These are phyloP conservation scores for Ailanthus altissimus DNA, from an alignment of 345 rosid species.

Conservation along the genomic window DNA sequence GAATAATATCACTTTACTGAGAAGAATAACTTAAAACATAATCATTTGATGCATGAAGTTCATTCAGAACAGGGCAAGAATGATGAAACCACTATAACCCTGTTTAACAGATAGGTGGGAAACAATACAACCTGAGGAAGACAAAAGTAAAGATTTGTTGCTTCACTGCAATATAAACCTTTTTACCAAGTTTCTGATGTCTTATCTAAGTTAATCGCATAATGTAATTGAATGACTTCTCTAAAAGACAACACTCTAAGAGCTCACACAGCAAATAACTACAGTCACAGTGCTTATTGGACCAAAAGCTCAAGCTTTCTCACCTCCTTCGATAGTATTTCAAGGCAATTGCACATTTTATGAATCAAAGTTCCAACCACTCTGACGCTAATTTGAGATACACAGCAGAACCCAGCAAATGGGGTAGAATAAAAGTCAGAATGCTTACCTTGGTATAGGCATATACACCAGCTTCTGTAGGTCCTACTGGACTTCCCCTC, in stretches of 20 bases:
- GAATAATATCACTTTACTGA: no score
- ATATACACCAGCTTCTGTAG: conserved; percentile 87
- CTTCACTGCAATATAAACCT: no score
- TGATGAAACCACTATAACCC: no score
- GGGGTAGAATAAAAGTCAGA: background rate
- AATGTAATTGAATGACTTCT: no score
- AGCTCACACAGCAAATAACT: background rate
- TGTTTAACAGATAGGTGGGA: no score
- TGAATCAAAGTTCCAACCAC: background rate
- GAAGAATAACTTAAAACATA: background rate
- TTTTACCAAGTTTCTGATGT: no score
- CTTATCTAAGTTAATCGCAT: no score
- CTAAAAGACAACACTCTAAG: background rate
- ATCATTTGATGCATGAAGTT: background rate
- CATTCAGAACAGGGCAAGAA: no score
- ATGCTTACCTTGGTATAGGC: conserved; percentile 79
- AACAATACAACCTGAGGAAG: no score
- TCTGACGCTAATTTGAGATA: background rate
- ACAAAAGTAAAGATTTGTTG: no score
- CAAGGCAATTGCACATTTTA: background rate
- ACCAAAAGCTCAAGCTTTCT: background rate
- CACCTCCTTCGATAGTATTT: background rate
- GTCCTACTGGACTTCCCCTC: conserved; percentile 88
- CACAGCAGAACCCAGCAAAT: background rate
- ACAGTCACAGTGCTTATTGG: background rate